Evolutionary conservation across 768 basidiomycete genomes (phyloP).

Genomic region (Termitomyces sp.): DNA sequence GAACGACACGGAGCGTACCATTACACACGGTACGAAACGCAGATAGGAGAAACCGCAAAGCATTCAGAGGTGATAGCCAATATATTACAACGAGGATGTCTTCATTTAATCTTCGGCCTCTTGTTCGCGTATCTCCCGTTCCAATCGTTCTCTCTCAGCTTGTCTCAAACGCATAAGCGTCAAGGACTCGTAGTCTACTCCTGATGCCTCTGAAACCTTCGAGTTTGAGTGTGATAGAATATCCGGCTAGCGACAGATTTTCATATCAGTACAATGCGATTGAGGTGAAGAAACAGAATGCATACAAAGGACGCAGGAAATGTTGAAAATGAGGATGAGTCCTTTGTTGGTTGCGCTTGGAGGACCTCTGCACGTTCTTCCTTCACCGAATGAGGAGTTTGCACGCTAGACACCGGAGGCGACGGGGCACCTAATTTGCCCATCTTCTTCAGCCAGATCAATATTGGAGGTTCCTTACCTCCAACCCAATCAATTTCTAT

Average conservation of each 20-base stretch:
- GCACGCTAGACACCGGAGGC: constrained; percentile 1
- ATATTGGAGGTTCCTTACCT: constrained; percentile 68
- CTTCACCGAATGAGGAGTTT: not conserved
- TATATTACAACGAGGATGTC: not conserved
- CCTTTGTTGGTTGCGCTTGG: constrained; percentile 26
- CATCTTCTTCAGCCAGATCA: constrained; percentile 70
- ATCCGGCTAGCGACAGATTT: constrained; percentile 22
- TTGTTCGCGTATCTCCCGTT: constrained; percentile 71
- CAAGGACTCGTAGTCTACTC: constrained; percentile 74
- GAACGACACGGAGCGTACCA: not conserved
- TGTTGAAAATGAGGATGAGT: constrained; percentile 49
- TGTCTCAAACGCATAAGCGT: constrained; percentile 80
- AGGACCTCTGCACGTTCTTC: constrained; percentile 23
- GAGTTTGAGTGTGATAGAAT: constrained; percentile 25
- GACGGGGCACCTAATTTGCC: constrained; percentile 51
- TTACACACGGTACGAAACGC: not conserved
- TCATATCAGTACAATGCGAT: not conserved
- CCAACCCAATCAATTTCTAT: constrained; percentile 75
- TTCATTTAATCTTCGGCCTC: constrained; percentile 44
- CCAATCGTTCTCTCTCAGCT: constrained; percentile 74
- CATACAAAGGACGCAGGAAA: constrained; percentile 60
- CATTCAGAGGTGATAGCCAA: not conserved
- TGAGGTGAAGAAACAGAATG: constrained; percentile 5
- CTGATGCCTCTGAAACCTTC: constrained; percentile 25
- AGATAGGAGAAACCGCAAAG: not conserved